Conservation (phyloP, 768 basidiomycete species). For the Suillus brevipes region DNA sequence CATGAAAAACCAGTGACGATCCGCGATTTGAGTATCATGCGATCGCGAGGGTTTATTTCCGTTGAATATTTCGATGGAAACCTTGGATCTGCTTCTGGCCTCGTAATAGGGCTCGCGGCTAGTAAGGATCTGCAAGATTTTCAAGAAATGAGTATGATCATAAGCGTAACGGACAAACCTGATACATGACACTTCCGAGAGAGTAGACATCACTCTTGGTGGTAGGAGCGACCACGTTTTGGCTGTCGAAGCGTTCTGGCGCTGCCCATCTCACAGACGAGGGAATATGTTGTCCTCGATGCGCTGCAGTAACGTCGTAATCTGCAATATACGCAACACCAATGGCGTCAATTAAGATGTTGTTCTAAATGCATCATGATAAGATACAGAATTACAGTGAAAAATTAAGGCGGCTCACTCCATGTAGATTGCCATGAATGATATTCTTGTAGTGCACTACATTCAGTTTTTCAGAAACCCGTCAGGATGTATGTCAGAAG, state of each 20-base stretch:
- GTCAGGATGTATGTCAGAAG: not conserved
- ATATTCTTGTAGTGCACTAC: constrained; percentile 26
- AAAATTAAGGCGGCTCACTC: constrained; percentile 19
- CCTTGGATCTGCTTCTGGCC: not conserved
- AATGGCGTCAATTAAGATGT: constrained; percentile 5
- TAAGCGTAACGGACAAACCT: constrained; percentile 7
- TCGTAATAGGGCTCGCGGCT: constrained; percentile 10
- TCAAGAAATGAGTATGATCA: not conserved
- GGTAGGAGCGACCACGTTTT: not conserved
- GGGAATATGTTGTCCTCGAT: not conserved
- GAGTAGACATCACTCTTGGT: constrained; percentile 9
- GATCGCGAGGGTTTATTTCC: constrained; percentile 8
- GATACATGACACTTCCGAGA: constrained; percentile 1
- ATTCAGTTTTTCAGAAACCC: not conserved
- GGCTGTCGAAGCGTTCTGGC: constrained; percentile 3
- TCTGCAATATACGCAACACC: constrained; percentile 7
- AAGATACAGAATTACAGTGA: not conserved
- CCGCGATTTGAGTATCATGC: not conserved
- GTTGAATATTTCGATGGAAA: not conserved
- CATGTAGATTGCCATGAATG: constrained; percentile 39
- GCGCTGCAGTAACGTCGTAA: constrained; percentile 1
- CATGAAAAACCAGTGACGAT: constrained; percentile 9
- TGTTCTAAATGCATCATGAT: constrained; percentile 4
- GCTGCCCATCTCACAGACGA: constrained; percentile 12
- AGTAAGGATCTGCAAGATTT: constrained; percentile 7